Evolutionary conservation across 2,329 filamentous ascomycete species (phyloP).

Genomic region (Lasiodiplodia sp.): DNA sequence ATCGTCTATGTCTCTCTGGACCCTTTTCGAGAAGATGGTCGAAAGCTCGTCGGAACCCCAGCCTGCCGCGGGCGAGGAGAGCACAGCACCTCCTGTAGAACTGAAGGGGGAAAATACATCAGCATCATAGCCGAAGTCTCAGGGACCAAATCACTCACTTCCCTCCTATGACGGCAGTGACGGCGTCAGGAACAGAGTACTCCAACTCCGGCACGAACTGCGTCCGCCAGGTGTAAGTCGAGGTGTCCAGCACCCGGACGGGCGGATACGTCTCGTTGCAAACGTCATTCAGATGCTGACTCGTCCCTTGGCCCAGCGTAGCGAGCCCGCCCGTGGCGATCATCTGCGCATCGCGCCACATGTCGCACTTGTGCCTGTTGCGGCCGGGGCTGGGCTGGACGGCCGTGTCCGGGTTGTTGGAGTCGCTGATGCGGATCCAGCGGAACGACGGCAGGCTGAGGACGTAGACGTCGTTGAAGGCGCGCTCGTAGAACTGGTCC

Average conservation of each 20-base stretch:
- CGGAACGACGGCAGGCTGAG: slow-evolving; percentile 24
- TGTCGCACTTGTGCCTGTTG: slow-evolving; percentile 16
- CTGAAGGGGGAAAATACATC: not conserved
- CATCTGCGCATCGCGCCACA: slow-evolving; percentile 26
- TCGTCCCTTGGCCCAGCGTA: not conserved
- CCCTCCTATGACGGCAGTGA: slow-evolving; percentile 18
- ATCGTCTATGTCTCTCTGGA: not conserved
- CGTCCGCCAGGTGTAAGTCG: slow-evolving; percentile 7
- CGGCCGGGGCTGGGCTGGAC: not conserved
- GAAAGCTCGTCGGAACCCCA: not conserved
- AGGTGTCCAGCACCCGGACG: slow-evolving; percentile 20
- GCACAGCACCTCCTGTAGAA: not conserved
- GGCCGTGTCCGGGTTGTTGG: slow-evolving; percentile 7
- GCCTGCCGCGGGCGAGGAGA: not conserved
- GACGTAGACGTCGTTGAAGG: slow-evolving; percentile 23
- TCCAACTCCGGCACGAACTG: slow-evolving; percentile 3
- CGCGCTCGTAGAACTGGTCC: not conserved
- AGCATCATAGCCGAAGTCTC: not conserved
- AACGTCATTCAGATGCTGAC: not conserved
- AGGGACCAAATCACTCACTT: not conserved
- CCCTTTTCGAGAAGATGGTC: not conserved
- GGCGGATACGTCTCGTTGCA: slow-evolving; percentile 24
- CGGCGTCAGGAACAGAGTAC: slow-evolving; percentile 6
- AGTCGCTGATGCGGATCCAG: slow-evolving; percentile 26
- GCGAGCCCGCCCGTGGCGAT: slow-evolving; percentile 13